These are phyloP conservation scores for Priceomyces carsonii DNA, from an alignment of 805 yeast species.

Conservation along the genomic window DNA sequence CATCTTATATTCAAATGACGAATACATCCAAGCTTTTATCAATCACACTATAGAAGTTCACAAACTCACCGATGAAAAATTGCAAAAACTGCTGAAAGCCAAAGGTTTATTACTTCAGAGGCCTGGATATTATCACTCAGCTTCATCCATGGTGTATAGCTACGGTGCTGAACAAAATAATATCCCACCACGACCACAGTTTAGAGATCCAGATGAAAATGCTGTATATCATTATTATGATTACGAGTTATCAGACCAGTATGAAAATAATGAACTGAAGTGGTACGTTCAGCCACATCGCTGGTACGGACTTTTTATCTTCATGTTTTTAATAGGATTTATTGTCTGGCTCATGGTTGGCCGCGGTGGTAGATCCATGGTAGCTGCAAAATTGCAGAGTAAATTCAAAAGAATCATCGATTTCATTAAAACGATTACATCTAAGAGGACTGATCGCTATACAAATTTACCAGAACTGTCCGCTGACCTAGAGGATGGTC, in stretches of 20 bases:
- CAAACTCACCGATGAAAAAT: conserved; percentile 14
- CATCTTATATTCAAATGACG: conserved; percentile 59
- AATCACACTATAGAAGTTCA: conserved; percentile 21
- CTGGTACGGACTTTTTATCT: conserved; percentile 38
- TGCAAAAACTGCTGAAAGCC: not conserved
- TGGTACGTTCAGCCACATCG: conserved; percentile 47
- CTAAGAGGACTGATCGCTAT: not conserved
- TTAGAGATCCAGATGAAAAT: conserved; percentile 17
- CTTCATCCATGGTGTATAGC: conserved; percentile 47
- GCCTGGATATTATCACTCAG: conserved; percentile 52
- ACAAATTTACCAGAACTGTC: not conserved
- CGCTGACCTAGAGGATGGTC: conserved; percentile 10
- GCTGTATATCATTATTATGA: conserved; percentile 24
- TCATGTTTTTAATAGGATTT: conserved; percentile 22
- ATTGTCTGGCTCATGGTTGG: conserved; percentile 37
- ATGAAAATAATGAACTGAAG: conserved; percentile 34
- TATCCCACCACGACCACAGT: conserved; percentile 44
- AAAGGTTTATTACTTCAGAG: conserved; percentile 12
- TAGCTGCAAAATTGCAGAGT: conserved; percentile 11
- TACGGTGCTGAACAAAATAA: conserved; percentile 55
- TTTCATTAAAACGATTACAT: not conserved
- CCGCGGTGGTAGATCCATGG: conserved; percentile 17
- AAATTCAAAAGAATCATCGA: not conserved
- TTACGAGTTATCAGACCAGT: conserved; percentile 29
- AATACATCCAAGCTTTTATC: conserved; percentile 44